A percentile compares a stretch with the other conserved stretches of the same genome.
These are phyloP conservation scores for Puccinellia tenuiflora DNA, from an alignment of 176 grass and related monocot genomes.

Conservation along the genomic window DNA sequence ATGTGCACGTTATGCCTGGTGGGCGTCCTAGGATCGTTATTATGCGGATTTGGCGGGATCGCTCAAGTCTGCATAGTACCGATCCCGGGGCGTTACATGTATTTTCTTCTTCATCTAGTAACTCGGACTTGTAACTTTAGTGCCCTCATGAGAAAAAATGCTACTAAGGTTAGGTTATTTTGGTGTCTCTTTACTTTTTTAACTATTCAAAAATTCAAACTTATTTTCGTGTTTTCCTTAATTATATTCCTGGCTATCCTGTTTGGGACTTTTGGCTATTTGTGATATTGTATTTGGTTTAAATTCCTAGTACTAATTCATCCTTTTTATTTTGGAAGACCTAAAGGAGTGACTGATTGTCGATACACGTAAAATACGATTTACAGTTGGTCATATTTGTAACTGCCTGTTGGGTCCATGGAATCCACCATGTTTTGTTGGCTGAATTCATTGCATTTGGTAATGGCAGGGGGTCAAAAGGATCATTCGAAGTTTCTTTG, in stretches of 20 bases:
- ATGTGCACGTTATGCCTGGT: no score
- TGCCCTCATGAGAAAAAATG: slow-evolving; percentile 72
- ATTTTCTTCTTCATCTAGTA: slow-evolving; percentile 99
- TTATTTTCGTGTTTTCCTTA: background rate
- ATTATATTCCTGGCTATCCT: slow-evolving; percentile 19
- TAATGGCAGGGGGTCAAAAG: background rate
- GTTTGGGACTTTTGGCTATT: slow-evolving; percentile 1
- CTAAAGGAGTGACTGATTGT: background rate
- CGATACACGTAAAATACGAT: slow-evolving; percentile 4
- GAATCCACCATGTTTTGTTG: no score
- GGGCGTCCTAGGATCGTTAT: no score
- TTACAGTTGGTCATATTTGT: background rate
- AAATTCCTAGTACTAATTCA: background rate
- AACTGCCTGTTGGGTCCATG: background rate
- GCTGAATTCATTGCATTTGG: no score
- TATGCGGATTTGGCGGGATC: no score
- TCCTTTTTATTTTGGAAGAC: slow-evolving; percentile 3
- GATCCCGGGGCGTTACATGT: no score
- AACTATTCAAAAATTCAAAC: slow-evolving; percentile 1
- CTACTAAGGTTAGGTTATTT: slow-evolving; percentile 69
- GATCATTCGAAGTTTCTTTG: slow-evolving; percentile 1
- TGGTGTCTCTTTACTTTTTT: slow-evolving; percentile 21
- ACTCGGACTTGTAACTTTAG: slow-evolving; percentile 92
- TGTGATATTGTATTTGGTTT: slow-evolving; percentile 3
- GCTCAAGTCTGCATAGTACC: no score